phyloP scores from a whole-genome alignment of 1,284 basidiomycete genomes.

The Volvariella surrecta region DNA sequence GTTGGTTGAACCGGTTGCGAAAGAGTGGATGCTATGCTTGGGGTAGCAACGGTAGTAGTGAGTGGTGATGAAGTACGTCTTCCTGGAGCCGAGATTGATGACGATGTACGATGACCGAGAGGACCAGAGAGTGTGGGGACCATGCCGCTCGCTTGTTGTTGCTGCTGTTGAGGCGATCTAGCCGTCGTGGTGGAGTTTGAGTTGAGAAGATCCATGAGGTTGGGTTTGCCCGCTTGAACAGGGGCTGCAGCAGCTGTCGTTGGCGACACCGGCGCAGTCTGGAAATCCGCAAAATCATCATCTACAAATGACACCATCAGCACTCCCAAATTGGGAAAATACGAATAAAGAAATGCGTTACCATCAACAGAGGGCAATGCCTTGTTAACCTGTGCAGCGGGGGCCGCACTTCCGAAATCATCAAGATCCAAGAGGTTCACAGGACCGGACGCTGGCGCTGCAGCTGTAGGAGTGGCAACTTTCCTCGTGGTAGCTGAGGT shows the following conservation, averaged over 20 bases:
- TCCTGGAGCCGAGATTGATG: slow-evolving; percentile 11
- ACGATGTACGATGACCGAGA: slow-evolving; percentile 8
- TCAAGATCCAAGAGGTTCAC: slow-evolving; percentile 67
- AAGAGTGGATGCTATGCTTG: neutral
- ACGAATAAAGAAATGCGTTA: slow-evolving; percentile 9
- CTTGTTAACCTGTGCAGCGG: slow-evolving; percentile 36
- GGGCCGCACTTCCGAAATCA: slow-evolving; percentile 39
- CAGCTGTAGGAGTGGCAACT: slow-evolving; percentile 23
- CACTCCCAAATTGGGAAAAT: no score
- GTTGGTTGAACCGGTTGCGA: neutral
- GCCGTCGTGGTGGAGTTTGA: slow-evolving; percentile 18
- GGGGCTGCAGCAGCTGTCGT: slow-evolving; percentile 23
- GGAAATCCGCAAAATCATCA: slow-evolving; percentile 92
- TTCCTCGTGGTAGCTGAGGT: slow-evolving; percentile 11
- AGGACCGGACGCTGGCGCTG: slow-evolving; percentile 35
- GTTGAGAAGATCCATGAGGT: slow-evolving; percentile 45
- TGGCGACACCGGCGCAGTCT: slow-evolving; percentile 54
- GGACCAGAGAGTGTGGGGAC: slow-evolving; percentile 9
- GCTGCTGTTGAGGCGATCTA: slow-evolving; percentile 15
- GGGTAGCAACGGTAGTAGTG: neutral
- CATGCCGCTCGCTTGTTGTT: slow-evolving; percentile 6
- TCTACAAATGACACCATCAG: slow-evolving; percentile 35
- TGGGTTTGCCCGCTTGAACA: slow-evolving; percentile 29
- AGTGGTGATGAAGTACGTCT: slow-evolving; percentile 6
- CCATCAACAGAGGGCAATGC: slow-evolving; percentile 50